A percentile compares a stretch with the other conserved stretches of the same genome.
These are phyloP conservation scores for Pogostemon cablin DNA, from an alignment of 257 asterid genomes.

Conservation along the genomic window DNA sequence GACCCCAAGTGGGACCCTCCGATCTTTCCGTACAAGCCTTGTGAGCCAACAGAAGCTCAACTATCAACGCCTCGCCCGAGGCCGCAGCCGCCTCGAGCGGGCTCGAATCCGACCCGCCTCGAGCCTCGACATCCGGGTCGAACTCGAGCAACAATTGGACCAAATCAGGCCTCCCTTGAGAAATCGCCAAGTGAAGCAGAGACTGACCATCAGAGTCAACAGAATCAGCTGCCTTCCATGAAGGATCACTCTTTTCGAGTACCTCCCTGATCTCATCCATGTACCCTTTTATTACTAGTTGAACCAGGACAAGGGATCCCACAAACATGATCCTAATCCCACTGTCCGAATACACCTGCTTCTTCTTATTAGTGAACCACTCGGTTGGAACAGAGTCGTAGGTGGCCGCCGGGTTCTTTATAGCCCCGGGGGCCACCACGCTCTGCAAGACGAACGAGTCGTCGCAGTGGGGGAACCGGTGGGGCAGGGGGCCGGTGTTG, in stretches of 20 bases:
- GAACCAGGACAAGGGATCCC: constrained; percentile 55
- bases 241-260: constrained; percentile 57
- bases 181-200: constrained; percentile 62
- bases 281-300: constrained; percentile 47
- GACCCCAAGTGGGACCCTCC: constrained; percentile 57
- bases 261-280: constrained; percentile 82
- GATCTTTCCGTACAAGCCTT: constrained; percentile 59
- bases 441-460: constrained; percentile 67
- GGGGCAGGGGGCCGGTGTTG: constrained; percentile 44
- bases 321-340: constrained; percentile 71
- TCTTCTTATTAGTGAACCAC: constrained; percentile 81
- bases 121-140: constrained; percentile 55
- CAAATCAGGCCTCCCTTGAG: constrained; percentile 67
- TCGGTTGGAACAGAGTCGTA: constrained; percentile 59
- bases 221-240: constrained; percentile 58
- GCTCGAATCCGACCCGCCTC: constrained; percentile 51
- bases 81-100: constrained; percentile 82
- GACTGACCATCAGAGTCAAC: constrained; percentile 62
- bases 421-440: constrained; percentile 73
- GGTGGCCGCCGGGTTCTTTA: constrained; percentile 46
- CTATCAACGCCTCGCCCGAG: constrained; percentile 62
- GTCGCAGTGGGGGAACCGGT: constrained; percentile 56
- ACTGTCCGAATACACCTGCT: constrained; percentile 79
- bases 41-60: constrained; percentile 65
- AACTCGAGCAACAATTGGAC: constrained; percentile 76